Base-by-base conservation (phyloP, 2,329 filamentous ascomycete species). In the Microcyclosporella mali region DNA sequence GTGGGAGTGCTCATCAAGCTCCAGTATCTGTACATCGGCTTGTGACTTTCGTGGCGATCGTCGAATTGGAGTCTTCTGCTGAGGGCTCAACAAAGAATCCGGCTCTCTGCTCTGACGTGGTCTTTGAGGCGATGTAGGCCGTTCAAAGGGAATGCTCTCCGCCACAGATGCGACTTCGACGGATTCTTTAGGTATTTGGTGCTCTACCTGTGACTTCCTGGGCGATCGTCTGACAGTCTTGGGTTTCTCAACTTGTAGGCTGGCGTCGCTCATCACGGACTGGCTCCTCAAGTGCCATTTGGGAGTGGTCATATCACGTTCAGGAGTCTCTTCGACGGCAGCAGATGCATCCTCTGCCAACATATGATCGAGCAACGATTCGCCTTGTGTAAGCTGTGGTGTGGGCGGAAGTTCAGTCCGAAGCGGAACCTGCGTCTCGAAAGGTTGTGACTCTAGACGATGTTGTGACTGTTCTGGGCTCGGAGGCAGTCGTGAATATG, bases 371-470 rank as follows among this genome's bases (percentile, higher is more conserved):
- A 36, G 12, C 15, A 41, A 15, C 31, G 40, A 40, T 28, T 45
- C 43, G 37, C 40, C 18, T 47, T 69, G 66, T 0, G 66, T 69
- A 18, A 63, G 57, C 37, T 64, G 58, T 4, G 67, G 66, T 6
- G 63, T 67, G 16, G 62, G 52, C 7, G 62, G 63, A 6, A 66
- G 34, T 25, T 31, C 40, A 18, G 17, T 40, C 15, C 30, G 14
- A 4, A n/a, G 19, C 2, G 29, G 18, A 15, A 44, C 28, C 29
- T 47, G 45, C 2, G 45, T 44, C 17, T 47, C 37, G 12, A 47
- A 41, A 3, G 35, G 27, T 30, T 49, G 47, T 16, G 47, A 46
- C 31, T 41, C 47, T n/a, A 41, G 10, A 12, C 25, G 38, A 28
- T 40, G 30, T 33, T 54, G 47, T 16, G 55, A 55, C 8, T 53